Evolutionary conservation across 371 early-diverging fungal genomes (phyloP).

Genomic region (Mucor irregularis): DNA sequence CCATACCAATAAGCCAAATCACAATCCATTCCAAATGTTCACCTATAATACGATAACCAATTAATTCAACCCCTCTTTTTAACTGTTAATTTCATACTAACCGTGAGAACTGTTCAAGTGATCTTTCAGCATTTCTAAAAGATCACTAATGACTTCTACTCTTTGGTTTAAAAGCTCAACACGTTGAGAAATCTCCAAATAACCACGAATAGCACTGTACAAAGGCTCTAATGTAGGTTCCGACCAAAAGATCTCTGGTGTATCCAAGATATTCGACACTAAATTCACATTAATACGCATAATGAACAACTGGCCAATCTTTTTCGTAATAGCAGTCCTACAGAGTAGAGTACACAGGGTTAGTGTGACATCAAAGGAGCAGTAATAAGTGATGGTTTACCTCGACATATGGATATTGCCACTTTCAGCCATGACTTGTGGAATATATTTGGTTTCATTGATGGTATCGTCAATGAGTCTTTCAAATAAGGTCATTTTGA

Average conservation of each 20-base stretch:
- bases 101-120: constrained; percentile 71
- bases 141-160: constrained; percentile 69
- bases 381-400: too few relatives aligned
- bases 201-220: constrained; percentile 76
- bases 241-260: constrained; percentile 89
- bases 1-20: constrained; percentile 79
- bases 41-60: constrained; percentile 50
- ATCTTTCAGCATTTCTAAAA: constrained; percentile 86
- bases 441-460: constrained; percentile 83
- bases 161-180: constrained; percentile 57
- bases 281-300: constrained; percentile 90
- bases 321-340: constrained; percentile 63
- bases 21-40: constrained; percentile 86
- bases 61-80: constrained; percentile 35
- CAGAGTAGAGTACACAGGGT: too few relatives aligned
- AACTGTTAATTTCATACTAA: constrained; percentile 22
- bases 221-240: constrained; percentile 81
- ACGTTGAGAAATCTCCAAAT: constrained; percentile 78
- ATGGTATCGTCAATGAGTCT: constrained; percentile 82
- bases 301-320: constrained; percentile 76
- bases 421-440: constrained; percentile 79
- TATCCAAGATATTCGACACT: constrained; percentile 81
- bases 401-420: constrained; percentile 79
- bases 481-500: constrained; percentile 83
- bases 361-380: too few relatives aligned